Evolutionary conservation across 116 monocot species (phyloP).

Genomic region (Iris pallida): DNA sequence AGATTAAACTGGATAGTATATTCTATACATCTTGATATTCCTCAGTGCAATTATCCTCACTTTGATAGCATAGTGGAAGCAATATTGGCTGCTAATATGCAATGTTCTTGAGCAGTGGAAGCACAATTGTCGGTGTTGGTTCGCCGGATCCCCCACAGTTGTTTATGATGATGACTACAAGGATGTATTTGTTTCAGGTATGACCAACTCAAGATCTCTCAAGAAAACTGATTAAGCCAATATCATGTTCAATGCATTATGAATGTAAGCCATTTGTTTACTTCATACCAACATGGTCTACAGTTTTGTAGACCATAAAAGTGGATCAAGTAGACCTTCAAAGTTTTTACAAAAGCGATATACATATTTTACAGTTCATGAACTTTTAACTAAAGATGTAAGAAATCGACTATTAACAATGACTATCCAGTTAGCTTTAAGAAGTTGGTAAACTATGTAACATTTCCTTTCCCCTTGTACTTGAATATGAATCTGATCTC

Average conservation of each 20-base stretch:
- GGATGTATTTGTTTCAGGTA: slow-evolving; percentile 90
- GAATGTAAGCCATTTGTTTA: background rate
- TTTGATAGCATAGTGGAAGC: background rate
- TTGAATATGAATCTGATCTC: no score
- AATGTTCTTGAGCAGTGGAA: slow-evolving; percentile 57
- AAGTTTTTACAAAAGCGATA: background rate
- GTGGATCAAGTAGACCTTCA: background rate
- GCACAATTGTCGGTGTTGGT: slow-evolving; percentile 96
- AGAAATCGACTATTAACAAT: background rate
- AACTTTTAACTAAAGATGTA: background rate
- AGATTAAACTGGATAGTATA: no score
- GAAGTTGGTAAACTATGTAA: no score
- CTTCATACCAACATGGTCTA: background rate
- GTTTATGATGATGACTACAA: slow-evolving; percentile 85
- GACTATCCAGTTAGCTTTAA: no score
- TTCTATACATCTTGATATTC: no score
- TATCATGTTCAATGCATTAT: background rate
- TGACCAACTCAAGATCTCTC: background rate
- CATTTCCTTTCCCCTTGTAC: no score
- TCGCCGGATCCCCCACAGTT: slow-evolving; percentile 84
- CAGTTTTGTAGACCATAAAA: background rate
- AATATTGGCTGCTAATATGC: background rate
- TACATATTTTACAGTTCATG: background rate
- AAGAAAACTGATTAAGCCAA: background rate
- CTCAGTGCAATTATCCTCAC: background rate